Conservation (phyloP, 2,329 filamentous ascomycete species). For the Hyphodiscus sp. region DNA sequence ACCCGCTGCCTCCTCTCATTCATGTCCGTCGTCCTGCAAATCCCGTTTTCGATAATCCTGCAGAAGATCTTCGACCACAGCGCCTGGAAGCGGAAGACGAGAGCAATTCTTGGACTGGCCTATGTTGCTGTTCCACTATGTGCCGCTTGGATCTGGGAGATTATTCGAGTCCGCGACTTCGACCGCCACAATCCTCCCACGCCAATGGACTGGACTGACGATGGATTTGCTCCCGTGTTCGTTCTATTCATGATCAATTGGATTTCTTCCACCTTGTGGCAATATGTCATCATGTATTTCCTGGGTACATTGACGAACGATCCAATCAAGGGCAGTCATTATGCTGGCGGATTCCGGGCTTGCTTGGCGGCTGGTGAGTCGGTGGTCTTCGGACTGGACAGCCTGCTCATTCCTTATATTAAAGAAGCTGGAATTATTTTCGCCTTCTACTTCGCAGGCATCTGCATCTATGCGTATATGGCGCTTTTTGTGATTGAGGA, state of each 20-base stretch:
- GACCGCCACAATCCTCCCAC: conserved; percentile 17
- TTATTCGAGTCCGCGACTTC: conserved; percentile 22
- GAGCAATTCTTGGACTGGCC: conserved; percentile 20
- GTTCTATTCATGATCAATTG: conserved; percentile 21
- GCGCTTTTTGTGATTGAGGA: conserved; percentile 6
- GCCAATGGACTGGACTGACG: conserved; percentile 24
- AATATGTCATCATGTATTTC: conserved; percentile 27
- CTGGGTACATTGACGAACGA: conserved; percentile 27
- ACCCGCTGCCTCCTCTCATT: conserved; percentile 28
- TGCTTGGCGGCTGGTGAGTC: conserved; percentile 5
- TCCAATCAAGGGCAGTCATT: conserved; percentile 8
- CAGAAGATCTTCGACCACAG: conserved; percentile 17
- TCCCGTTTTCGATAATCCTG: conserved; percentile 25
- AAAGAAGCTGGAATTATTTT: conserved; percentile 9
- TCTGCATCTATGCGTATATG: conserved; percentile 6
- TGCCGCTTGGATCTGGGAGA: conserved; percentile 29
- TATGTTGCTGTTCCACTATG: conserved; percentile 22
- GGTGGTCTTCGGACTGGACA: conserved; percentile 5
- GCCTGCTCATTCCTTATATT: conserved; percentile 6
- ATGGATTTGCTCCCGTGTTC: conserved; percentile 21
- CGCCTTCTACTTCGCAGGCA: conserved; percentile 4
- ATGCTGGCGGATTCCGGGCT: conserved; percentile 5
- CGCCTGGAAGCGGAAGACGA: conserved; percentile 7
- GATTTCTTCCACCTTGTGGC: conserved; percentile 22
- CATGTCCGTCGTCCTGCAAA: conserved; percentile 29